A percentile compares a stretch with the other conserved stretches of the same genome.
Evolutionary conservation across 257 asterid genomes (phyloP).

Genomic region (Lantana camara): DNA sequence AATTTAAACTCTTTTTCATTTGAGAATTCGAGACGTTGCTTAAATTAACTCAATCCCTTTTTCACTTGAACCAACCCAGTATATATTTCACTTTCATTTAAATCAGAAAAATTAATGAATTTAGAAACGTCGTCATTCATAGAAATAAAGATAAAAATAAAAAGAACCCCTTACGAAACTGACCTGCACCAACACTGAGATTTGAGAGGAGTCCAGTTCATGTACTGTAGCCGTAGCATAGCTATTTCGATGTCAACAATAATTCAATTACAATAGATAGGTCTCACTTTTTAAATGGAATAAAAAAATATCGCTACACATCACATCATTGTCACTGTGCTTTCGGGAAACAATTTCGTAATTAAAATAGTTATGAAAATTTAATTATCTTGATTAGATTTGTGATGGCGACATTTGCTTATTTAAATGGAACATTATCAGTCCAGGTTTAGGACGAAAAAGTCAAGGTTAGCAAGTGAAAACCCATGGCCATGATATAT

Average conservation of each 20-base stretch:
- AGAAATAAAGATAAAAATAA: no score
- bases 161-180: no score
- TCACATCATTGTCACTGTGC: background rate
- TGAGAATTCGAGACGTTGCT: no score
- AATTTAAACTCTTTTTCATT: no score
- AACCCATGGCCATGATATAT: no score
- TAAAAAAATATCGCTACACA: background rate
- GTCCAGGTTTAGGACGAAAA: background rate
- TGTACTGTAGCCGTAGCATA: background rate
- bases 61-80: no score
- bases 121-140: no score
- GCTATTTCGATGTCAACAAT: background rate
- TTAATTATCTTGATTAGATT: slow-evolving; percentile 14
- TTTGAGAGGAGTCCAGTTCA: background rate
- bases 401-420: background rate
- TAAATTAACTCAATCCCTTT: no score
- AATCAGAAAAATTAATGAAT: no score
- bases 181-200: background rate
- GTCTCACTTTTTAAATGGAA: background rate
- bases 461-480: slow-evolving; percentile 7
- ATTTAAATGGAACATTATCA: background rate
- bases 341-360: background rate
- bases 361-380: background rate
- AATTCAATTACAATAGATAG: background rate
- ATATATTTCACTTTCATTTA: no score